Conservation (phyloP, 1,284 basidiomycete species). For the Irpex sp. region DNA sequence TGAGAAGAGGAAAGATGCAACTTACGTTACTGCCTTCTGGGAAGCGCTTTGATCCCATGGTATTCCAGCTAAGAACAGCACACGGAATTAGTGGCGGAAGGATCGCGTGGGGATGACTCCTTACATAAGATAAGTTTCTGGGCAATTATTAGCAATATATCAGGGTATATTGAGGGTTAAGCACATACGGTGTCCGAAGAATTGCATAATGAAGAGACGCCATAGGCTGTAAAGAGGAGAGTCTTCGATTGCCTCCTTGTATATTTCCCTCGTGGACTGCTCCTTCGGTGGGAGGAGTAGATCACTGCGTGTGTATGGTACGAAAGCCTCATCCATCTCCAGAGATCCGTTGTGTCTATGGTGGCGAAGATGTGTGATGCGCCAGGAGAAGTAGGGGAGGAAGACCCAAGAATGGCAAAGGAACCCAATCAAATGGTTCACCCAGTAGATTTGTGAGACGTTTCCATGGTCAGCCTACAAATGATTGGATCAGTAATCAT, state of each 20-base stretch:
- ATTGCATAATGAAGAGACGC: constrained; percentile 57
- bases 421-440: background rate
- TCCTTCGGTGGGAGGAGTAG: constrained; percentile 39
- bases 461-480: background rate
- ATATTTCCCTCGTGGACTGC: constrained; percentile 37
- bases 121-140: constrained; percentile 2
- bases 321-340: constrained; percentile 61
- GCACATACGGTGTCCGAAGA: constrained; percentile 73
- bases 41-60: background rate
- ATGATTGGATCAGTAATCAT: background rate
- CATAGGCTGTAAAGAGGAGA: constrained; percentile 55
- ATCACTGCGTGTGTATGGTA: constrained; percentile 52
- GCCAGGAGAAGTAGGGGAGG: constrained; percentile 36
- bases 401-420: background rate
- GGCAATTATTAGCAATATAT: background rate
- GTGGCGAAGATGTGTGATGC: constrained; percentile 36
- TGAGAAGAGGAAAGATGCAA: background rate
- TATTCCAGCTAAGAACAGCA: background rate
- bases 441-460: background rate
- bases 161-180: background rate
- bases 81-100: background rate
- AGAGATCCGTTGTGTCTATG: constrained; percentile 33
- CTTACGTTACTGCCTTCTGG: background rate
- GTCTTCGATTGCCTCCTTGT: constrained; percentile 54
- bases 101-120: background rate